Evolutionary conservation across 495 filamentous ascomycete genomes (phyloP), one percentile per base, ranked within the genome.

Genomic region (Clavariopsis aquatica): DNA sequence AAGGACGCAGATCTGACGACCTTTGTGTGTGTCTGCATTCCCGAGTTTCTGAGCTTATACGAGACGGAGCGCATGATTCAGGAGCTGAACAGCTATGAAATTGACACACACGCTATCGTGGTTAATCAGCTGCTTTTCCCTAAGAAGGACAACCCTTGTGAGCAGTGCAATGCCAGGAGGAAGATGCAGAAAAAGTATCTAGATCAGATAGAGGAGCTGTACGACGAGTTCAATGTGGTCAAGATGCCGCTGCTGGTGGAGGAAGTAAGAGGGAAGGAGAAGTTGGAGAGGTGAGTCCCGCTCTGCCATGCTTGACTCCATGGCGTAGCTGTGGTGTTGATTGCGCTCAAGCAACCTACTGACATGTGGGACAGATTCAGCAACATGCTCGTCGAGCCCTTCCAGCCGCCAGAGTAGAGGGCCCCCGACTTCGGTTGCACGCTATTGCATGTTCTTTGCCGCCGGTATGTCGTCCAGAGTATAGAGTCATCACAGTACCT

Each of bases 161-260:
- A 96, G 52, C 94, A 99, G 79, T 99, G 94, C 77, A 96, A 91
- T 71, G 90, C 94, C 27, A 81, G 94, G 59, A 83, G 93, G 71
- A 92, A 92, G 79, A 99, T 99, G 94, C 94, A 99, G 81, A 95
- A 93, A 86, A 99, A 99, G 77, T 99, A 99, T 72, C 80, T 99
- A 23, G 93, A 96, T 70, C 94, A 99, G 80, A 98, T 98, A 65
- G 92, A 96, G 78, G 95, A 99, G 80, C 77, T 99, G 52, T 99
- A 99, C 71, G 93, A 97, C 67, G 94, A 99, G 74, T 99, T 99
- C 76, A 96, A 99, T 75, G 93, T 99, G 31, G 93, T 99, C 49
- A 92, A 91, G 79, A 96, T 97, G 90, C 94, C 94, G 22, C 77
- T 98, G 67, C 77, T 99, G 70, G 89, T 94, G 2, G 93, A 98